These are phyloP conservation scores for Fomitopsis betulina DNA, from an alignment of 1,284 basidiomycete genomes.

Conservation along the genomic window DNA sequence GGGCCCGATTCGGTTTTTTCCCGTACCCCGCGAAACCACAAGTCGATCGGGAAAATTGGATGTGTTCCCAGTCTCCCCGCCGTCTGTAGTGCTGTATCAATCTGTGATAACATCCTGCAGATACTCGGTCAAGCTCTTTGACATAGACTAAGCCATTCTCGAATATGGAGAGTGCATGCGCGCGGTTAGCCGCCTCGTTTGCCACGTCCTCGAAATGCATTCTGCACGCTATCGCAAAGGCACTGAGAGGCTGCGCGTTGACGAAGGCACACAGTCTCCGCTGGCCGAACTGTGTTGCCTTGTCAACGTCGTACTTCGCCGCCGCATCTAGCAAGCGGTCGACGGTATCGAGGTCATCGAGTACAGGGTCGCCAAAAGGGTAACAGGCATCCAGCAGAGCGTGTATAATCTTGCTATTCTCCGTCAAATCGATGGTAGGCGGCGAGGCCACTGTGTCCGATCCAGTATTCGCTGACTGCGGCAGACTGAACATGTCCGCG, in stretches of 20 bases:
- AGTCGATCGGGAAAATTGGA: no score
- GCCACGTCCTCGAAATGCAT: background rate
- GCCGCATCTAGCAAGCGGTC: slow-evolving; percentile 12
- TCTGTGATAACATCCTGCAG: slow-evolving; percentile 7
- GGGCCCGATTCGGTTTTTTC: background rate
- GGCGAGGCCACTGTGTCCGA: background rate
- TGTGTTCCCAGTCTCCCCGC: background rate
- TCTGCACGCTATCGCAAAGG: background rate
- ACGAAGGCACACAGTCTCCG: slow-evolving; percentile 2
- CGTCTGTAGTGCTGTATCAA: slow-evolving; percentile 3
- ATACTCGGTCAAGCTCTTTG: slow-evolving; percentile 9
- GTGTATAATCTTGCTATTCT: slow-evolving; percentile 28
- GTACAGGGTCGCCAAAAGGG: slow-evolving; percentile 22
- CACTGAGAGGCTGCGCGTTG: background rate
- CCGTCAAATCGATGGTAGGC: slow-evolving; percentile 29
- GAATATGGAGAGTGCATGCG: background rate
- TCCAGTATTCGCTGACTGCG: background rate
- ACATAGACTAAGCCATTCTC: background rate
- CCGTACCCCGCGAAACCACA: no score
- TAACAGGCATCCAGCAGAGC: slow-evolving; percentile 35
- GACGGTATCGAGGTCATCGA: slow-evolving; percentile 9
- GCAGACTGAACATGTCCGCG: slow-evolving; percentile 12
- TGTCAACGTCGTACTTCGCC: slow-evolving; percentile 19
- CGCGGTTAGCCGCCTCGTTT: background rate
- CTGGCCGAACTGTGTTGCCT: slow-evolving; percentile 8